Conservation (phyloP, 2,329 filamentous ascomycete species). For the Celoporthe dispersa region DNA sequence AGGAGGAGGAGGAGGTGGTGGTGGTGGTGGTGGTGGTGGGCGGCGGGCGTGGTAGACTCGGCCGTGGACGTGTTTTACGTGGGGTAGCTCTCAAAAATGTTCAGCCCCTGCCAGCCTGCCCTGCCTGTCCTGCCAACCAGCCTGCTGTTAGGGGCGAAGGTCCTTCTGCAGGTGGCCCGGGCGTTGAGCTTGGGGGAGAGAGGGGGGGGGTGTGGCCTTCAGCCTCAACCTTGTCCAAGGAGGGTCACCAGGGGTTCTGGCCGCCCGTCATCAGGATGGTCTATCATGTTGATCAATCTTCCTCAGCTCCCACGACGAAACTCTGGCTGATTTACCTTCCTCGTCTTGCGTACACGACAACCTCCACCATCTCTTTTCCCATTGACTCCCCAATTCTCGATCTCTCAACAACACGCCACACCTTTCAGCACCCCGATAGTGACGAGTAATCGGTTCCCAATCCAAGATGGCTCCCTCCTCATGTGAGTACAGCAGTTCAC, state of each 20-base stretch:
- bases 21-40: conserved; percentile 9
- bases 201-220: neutral
- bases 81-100: conserved; percentile 28
- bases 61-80: conserved; percentile 25
- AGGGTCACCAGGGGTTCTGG: conserved; percentile 12
- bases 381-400: neutral
- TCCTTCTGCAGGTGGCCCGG: neutral
- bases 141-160: neutral
- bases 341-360: neutral
- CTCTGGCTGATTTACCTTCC: neutral
- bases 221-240: conserved; percentile 3
- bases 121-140: neutral
- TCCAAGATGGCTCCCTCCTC: conserved; percentile 27
- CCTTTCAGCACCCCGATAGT: neutral
- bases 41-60: neutral
- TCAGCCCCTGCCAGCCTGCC: conserved; percentile 13
- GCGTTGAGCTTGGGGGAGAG: neutral
- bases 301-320: neutral
- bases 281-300: conserved; percentile 2
- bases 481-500: conserved; percentile 24
- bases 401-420: neutral
- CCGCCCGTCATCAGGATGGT: conserved; percentile 8
- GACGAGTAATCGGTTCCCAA: conserved; percentile 3
- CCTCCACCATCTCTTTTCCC: conserved; percentile 7
- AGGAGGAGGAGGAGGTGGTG: conserved; percentile 8